These are phyloP conservation scores for Leccinum pachyderme DNA, from an alignment of 1,284 basidiomycete genomes.

Conservation along the genomic window DNA sequence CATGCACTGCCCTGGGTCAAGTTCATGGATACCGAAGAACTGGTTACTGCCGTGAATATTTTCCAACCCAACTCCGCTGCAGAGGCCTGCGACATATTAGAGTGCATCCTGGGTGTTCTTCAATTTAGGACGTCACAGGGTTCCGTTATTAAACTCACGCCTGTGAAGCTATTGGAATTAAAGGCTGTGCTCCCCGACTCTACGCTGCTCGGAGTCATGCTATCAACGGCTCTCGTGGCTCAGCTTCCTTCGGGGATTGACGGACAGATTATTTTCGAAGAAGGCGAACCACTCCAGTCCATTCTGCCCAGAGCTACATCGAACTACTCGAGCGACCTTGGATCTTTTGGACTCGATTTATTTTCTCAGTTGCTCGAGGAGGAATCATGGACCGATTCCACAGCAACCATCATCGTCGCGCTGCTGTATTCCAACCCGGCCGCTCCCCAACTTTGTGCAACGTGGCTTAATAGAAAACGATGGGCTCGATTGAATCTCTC, in stretches of 20 bases:
- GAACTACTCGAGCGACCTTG: conserved; percentile 22
- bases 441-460: conserved; percentile 16
- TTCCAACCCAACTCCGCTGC: conserved; percentile 21
- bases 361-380: conserved; percentile 37
- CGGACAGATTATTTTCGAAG: conserved; percentile 27
- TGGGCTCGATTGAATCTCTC: conserved; percentile 14
- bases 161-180: conserved; percentile 37
- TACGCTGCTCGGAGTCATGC: conserved; percentile 44
- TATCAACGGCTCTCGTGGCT: conserved; percentile 41
- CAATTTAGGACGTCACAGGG: conserved; percentile 12
- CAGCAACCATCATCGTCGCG: conserved; percentile 39
- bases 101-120: conserved; percentile 29
- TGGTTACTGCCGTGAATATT: conserved; percentile 36
- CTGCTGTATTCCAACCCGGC: conserved; percentile 41
- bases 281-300: conserved; percentile 17
- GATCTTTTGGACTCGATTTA: conserved; percentile 23
- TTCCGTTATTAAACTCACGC: conserved; percentile 23
- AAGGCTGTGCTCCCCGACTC: conserved; percentile 37
- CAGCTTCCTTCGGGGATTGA: conserved; percentile 44
- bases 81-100: conserved; percentile 29
- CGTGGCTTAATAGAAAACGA: conserved; percentile 33
- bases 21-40: conserved; percentile 39
- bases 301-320: conserved; percentile 27
- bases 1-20: conserved; percentile 46
- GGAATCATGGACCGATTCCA: conserved; percentile 41